Evolutionary conservation across 305 asterid genomes (phyloP), one percentile per base, ranked within the genome.

Genomic region (Fraxinus floribunda): DNA sequence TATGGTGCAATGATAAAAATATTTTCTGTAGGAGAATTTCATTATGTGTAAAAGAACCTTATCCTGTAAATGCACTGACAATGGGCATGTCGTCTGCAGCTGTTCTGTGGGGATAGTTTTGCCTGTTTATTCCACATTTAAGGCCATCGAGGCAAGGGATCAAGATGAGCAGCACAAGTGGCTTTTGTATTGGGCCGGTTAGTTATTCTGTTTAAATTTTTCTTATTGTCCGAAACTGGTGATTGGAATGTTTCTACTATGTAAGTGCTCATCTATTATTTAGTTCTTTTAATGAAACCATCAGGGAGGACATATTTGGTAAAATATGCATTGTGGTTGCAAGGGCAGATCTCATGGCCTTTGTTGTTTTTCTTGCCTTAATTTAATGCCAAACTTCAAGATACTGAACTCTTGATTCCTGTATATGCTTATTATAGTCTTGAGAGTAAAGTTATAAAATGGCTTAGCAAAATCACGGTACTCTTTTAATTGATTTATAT

Each of bases 181-280:
- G 98, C 97, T 95, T 83, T 4, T 91, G 34, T 95, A 95, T 77
- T 95, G 98, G 98, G 97, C 98, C 82, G 97, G 98, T 95, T 83
- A 81, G 92, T 86, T 70, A 60, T 74, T 79, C 78, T 77, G 68
- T 73, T 52, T 24, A 9, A 39, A 39, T 1, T 8, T 82, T 26
- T 52, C 79, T 46, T 15, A 39, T 24, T 26, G 75, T 68, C 20
- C 38, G 10, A 26, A 29, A 36, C 7, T 77, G 38, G 8, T 11
- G 66, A 44, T 32, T 62, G 38, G 35, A 46, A 18, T 26, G 16
- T 57, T 30, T 55, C 66, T 82, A 26, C 36, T 7, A 3, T 26
- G 78, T 52, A 38, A 49, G 5, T 32, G 71, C 5, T 0, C 30
- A 60, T 8, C 13, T 60, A 20, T 60, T 60, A 1, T 20, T 60